Base-by-base conservation (phyloP, 192 early-diverging fungal species). In the Neocallimastix lanati region DNA sequence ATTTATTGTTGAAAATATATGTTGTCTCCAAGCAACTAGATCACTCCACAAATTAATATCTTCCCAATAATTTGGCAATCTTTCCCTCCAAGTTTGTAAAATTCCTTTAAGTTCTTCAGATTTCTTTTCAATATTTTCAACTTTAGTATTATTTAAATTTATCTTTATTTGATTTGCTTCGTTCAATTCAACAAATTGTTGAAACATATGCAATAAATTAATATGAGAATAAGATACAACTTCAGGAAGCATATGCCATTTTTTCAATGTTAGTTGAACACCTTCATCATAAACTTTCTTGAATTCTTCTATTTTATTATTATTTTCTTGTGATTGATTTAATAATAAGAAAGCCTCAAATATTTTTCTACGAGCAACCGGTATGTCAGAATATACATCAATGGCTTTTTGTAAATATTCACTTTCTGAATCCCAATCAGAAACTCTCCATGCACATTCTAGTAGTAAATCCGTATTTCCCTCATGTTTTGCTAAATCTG, bases 41-140 rank as follows among this genome's bases (percentile, higher is more conserved):
- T 98, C 95, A 81, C 94, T 96, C 98, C 98, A 99, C 13, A 99
- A 87, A 79, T 93, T 93, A 83, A 99, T 99, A 81, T 97, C 95
- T 82, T 98, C 97, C 94, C 95, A 97, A 40, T 88, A 87, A 83
- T 97, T 98, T 16, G 98, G 98, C 67, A 99, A 85, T 18, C 98
- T 89, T 81, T 99, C 98, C 80, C 97, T 86, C 98, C 98, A 99
- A 7, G 95, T 98, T 78, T 92, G 89, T 28, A 99, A 84, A 28
- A 93, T 91, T 35, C 91, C 91, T 82, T 98, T 98, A 29, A 99
- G 84, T 76, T 98, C 96, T 78, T 90, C 89, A 21, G 94, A 93
- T 81, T 94, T 93, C 80, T 82, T 84, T 76, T 98, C 96, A 35
- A 98, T 89, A 78, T 96, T 99, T 29, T 86, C 84, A 4, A 91